A percentile compares a stretch with the other conserved stretches of the same genome.
phyloP scores from a whole-genome alignment of 176 grass and related monocot genomes.

The Carex cristatella region DNA sequence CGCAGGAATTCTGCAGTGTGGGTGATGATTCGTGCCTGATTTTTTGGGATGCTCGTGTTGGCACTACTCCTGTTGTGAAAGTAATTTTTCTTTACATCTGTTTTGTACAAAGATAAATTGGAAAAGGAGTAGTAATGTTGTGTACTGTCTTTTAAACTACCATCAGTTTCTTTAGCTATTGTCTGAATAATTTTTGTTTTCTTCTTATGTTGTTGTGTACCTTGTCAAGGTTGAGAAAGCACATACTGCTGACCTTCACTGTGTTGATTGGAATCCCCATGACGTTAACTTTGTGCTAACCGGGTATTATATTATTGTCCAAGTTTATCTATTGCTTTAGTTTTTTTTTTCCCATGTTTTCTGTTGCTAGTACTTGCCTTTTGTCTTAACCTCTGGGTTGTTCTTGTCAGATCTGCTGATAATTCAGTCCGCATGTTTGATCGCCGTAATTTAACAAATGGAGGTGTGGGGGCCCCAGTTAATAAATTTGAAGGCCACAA shows the following conservation, averaged over 20 bases:
- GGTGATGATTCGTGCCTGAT: conserved; percentile 99
- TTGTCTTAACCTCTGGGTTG: background rate
- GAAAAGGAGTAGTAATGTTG: background rate
- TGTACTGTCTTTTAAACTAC: background rate
- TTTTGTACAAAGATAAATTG: background rate
- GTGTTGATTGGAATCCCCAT: conserved; percentile 94
- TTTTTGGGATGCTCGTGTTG: conserved; percentile 96
- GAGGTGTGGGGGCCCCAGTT: conserved; percentile 55
- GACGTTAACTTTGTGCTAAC: conserved; percentile 93
- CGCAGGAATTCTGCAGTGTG: conserved; percentile 97
- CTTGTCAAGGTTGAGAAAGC: conserved; percentile 83
- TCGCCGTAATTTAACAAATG: conserved; percentile 75
- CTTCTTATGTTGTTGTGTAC: background rate
- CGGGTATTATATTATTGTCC: conserved; percentile 43
- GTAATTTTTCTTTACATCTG: conserved; percentile 23
- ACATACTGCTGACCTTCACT: conserved; percentile 93
- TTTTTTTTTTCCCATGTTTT: background rate
- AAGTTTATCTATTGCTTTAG: background rate
- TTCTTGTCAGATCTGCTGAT: conserved; percentile 71
- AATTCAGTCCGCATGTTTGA: conserved; percentile 96
- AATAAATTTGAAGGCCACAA: conserved; percentile 97
- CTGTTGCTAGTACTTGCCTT: background rate
- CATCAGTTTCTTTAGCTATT: background rate
- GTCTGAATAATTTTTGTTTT: background rate
- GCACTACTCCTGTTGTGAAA: conserved; percentile 81